These are phyloP conservation scores for Verticillium dahliae DNA, from an alignment of 2,329 filamentous ascomycete species.

Conservation along the genomic window DNA sequence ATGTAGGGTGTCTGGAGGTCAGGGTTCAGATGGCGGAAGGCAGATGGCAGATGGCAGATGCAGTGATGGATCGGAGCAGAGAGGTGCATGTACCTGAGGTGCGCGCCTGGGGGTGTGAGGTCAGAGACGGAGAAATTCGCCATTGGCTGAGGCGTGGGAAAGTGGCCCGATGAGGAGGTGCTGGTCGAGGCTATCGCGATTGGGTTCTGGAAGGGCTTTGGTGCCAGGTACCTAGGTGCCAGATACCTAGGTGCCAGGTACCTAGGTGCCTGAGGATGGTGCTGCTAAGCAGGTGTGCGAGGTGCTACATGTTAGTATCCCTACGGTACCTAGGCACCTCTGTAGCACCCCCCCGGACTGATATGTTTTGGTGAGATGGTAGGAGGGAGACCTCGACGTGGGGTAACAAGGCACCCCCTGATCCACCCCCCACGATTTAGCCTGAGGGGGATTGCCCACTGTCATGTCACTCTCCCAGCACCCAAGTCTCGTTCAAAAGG, in stretches of 20 bases:
- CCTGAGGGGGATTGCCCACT: too few relatives aligned
- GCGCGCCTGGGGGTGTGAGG: background rate
- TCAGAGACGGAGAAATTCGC: constrained; percentile 10
- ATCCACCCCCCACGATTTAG: too few relatives aligned
- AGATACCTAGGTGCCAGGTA: background rate
- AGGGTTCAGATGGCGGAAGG: too few relatives aligned
- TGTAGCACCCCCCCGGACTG: too few relatives aligned
- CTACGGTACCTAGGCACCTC: background rate
- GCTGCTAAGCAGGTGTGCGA: too few relatives aligned
- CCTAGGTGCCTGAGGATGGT: background rate
- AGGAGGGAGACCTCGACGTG: too few relatives aligned
- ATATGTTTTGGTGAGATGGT: too few relatives aligned
- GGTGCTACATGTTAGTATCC: background rate
- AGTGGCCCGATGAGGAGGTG: background rate
- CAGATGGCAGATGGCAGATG: background rate
- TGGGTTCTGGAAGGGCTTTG: background rate
- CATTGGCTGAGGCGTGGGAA: constrained; percentile 1
- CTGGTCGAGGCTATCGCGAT: background rate
- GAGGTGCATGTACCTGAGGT: background rate
- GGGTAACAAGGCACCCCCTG: too few relatives aligned
- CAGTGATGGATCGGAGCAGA: background rate
- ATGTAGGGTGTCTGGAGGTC: too few relatives aligned
- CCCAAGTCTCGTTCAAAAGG: too few relatives aligned
- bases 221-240: background rate
- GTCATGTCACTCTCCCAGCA: too few relatives aligned